These are phyloP conservation scores for Hansenula lynferdii DNA, from an alignment of 1,139 yeast genomes.

Conservation along the genomic window DNA sequence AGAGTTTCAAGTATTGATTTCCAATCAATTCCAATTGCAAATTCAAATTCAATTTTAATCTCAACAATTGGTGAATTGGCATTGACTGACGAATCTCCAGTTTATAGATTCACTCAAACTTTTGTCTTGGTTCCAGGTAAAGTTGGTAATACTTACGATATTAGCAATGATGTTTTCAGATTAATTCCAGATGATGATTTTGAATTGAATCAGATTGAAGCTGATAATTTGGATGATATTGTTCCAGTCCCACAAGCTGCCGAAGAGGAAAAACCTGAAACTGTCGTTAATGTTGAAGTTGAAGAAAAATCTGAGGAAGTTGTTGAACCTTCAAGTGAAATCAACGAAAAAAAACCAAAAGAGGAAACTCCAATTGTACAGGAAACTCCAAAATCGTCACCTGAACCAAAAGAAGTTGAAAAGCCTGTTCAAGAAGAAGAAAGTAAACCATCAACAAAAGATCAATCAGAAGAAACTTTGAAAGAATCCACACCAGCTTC, in stretches of 20 bases:
- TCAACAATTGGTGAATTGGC: slow-evolving; percentile 67
- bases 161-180: slow-evolving; percentile 62
- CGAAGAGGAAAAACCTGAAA: no score
- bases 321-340: no score
- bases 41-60: slow-evolving; percentile 45
- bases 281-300: no score
- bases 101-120: slow-evolving; percentile 60
- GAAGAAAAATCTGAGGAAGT: slow-evolving; percentile 2
- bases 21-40: slow-evolving; percentile 47
- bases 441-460: no score
- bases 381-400: neutral
- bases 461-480: no score
- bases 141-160: slow-evolving; percentile 49
- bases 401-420: neutral
- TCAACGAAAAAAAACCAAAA: no score
- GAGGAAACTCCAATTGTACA: no score
- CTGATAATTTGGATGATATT: slow-evolving; percentile 8
- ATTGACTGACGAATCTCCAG: slow-evolving; percentile 38
- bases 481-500: no score
- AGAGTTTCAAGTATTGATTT: slow-evolving; percentile 59
- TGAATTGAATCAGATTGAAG: slow-evolving; percentile 13
- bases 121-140: slow-evolving; percentile 48
- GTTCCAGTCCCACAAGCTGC: no score
- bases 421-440: no score
- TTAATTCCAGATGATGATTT: slow-evolving; percentile 40